These are phyloP conservation scores for Aureobasidium zeae DNA, from an alignment of 2,329 filamentous ascomycete genomes.

Conservation along the genomic window DNA sequence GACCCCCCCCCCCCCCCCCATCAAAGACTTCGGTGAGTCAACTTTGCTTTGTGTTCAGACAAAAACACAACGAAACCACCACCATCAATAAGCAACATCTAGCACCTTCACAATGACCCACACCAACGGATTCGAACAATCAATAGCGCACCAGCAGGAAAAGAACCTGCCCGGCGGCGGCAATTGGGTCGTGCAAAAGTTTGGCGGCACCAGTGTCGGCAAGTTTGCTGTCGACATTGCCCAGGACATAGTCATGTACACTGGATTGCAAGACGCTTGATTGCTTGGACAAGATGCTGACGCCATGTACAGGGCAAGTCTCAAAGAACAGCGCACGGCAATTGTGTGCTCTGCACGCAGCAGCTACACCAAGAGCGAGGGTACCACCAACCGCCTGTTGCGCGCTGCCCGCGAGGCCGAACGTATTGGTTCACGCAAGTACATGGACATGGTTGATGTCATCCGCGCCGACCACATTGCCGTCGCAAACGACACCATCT, in stretches of 20 bases:
- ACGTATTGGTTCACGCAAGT: constrained; percentile 40
- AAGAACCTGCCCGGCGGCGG: constrained; percentile 41
- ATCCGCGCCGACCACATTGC: constrained; percentile 74
- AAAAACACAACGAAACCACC: background rate
- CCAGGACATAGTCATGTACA: constrained; percentile 54
- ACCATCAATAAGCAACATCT: background rate
- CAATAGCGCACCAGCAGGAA: constrained; percentile 35
- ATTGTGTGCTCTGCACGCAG: constrained; percentile 94
- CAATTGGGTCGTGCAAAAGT: constrained; percentile 84
- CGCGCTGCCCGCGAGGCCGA: constrained; percentile 40
- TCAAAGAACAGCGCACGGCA: constrained; percentile 65
- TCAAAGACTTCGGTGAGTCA: constrained; percentile 7
- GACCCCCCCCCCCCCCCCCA: no score
- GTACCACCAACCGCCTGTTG: constrained; percentile 68
- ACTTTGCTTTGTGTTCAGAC: constrained; percentile 2
- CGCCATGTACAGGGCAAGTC: constrained; percentile 31
- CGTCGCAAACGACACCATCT: constrained; percentile 50
- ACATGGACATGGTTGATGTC: constrained; percentile 65
- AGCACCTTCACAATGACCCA: constrained; percentile 18
- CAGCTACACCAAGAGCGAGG: constrained; percentile 86
- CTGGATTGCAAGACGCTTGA: constrained; percentile 19
- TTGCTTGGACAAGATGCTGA: constrained; percentile 16
- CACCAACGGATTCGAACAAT: constrained; percentile 22
- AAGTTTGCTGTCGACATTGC: constrained; percentile 65
- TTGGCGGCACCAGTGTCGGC: constrained; percentile 88